phyloP scores from a whole-genome alignment of 176 grass and related monocot genomes.

The Elymus sibiricus region DNA sequence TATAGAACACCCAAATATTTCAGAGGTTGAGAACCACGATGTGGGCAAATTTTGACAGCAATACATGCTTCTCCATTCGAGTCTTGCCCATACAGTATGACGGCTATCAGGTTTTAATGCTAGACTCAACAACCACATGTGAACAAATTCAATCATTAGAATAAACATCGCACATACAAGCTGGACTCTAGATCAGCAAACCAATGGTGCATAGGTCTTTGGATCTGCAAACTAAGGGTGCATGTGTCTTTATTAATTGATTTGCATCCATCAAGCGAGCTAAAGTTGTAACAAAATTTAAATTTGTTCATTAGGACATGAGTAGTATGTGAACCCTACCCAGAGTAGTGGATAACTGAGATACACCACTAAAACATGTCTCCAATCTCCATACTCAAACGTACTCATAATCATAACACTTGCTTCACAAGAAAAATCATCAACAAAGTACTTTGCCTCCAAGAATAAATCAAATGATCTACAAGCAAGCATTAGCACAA shows the following conservation, averaged over 20 bases:
- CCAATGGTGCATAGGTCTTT: not conserved
- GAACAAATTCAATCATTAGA: not conserved
- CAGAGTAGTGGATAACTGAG: not conserved
- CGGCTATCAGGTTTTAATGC: not conserved
- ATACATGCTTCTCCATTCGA: not conserved
- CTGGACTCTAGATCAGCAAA: not conserved
- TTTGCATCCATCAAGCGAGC: not conserved
- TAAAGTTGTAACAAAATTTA: not conserved
- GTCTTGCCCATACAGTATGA: not conserved
- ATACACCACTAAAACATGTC: not conserved
- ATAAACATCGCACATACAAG: not conserved
- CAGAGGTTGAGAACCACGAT: not conserved
- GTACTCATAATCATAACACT: not conserved
- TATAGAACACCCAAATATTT: not conserved
- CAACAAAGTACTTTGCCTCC: not conserved
- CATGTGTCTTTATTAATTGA: not conserved
- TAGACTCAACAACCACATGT: not conserved
- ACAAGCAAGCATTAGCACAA: not conserved
- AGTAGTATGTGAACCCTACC: not conserved
- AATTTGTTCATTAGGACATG: not conserved
- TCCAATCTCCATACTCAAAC: too few species aligned
- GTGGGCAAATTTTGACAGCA: not conserved
- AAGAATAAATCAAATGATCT: not conserved
- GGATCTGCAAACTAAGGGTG: too few species aligned
- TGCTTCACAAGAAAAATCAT: not conserved